phyloP scores from a whole-genome alignment of 1,284 basidiomycete species.

The Marasmius oreades region DNA sequence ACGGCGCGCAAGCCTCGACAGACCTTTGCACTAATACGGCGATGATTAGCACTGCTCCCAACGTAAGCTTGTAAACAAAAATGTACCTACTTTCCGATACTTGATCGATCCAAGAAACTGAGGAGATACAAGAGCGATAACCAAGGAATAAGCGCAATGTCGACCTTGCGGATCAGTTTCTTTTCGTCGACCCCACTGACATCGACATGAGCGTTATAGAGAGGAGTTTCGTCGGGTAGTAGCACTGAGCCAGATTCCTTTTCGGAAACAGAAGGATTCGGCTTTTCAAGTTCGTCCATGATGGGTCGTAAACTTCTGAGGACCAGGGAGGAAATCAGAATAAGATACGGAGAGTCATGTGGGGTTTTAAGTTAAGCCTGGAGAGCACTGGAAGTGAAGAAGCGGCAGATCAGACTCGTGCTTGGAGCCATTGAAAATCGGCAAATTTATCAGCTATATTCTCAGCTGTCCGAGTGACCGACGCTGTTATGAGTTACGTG shows the following conservation, averaged over 20 bases:
- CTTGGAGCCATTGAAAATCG: too few species aligned
- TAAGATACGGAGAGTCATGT: too few species aligned
- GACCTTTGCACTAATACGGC: slow-evolving; percentile 53
- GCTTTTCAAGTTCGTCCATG: background rate
- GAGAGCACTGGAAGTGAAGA: too few species aligned
- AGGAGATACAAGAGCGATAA: slow-evolving; percentile 71
- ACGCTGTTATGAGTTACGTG: too few species aligned
- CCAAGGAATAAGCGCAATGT: slow-evolving; percentile 64
- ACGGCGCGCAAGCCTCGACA: slow-evolving; percentile 4
- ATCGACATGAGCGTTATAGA: slow-evolving; percentile 53
- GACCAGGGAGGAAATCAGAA: background rate
- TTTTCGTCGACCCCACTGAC: slow-evolving; percentile 56
- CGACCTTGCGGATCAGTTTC: slow-evolving; percentile 63
- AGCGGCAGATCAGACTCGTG: too few species aligned
- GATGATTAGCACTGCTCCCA: too few species aligned
- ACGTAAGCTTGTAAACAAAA: too few species aligned
- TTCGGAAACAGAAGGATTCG: background rate
- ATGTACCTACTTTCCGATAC: slow-evolving; percentile 72
- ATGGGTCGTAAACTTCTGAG: background rate
- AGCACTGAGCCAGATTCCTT: slow-evolving; percentile 4
- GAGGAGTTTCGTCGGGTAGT: slow-evolving; percentile 10
- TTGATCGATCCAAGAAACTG: slow-evolving; percentile 74
- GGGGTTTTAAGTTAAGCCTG: too few species aligned
- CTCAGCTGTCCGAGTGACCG: too few species aligned
- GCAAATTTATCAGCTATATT: too few species aligned